Evolutionary conservation across 2,329 filamentous ascomycete genomes (phyloP).

Genomic region (Simplicillium aogashimaense): DNA sequence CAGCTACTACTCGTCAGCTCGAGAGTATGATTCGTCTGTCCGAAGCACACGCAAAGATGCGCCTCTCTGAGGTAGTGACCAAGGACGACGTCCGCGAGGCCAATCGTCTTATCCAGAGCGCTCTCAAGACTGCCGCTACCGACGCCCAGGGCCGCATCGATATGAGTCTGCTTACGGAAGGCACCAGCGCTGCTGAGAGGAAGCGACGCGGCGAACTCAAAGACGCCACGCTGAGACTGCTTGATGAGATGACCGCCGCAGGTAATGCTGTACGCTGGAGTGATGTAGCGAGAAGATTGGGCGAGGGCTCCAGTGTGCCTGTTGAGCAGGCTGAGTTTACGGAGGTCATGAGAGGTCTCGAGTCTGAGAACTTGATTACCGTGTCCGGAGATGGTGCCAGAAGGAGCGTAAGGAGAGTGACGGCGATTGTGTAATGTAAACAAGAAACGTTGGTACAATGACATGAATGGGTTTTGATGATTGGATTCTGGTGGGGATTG

Average conservation of each 20-base stretch:
- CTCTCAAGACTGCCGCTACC: conserved; percentile 94
- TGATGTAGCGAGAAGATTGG: conserved; percentile 66
- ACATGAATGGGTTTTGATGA: neutral
- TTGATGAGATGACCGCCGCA: conserved; percentile 71
- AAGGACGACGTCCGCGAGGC: conserved; percentile 80
- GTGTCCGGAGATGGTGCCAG: conserved; percentile 77
- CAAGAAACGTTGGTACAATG: neutral
- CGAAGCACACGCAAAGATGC: conserved; percentile 98
- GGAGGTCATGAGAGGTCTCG: conserved; percentile 68
- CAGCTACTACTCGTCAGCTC: conserved; percentile 89
- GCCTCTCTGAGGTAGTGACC: conserved; percentile 66
- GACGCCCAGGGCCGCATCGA: conserved; percentile 89
- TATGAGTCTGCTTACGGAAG: conserved; percentile 90
- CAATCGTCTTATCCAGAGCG: conserved; percentile 83
- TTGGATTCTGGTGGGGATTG: no score
- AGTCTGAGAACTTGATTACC: conserved; percentile 76
- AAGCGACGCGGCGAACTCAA: conserved; percentile 78
- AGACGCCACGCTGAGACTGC: conserved; percentile 58
- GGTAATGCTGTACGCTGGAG: conserved; percentile 62
- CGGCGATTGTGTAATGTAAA: conserved; percentile 26
- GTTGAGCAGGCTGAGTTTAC: conserved; percentile 75
- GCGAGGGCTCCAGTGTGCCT: conserved; percentile 59
- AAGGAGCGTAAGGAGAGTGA: conserved; percentile 71
- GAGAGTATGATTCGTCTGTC: conserved; percentile 97
- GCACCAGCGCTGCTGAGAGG: conserved; percentile 81